Evolutionary conservation across 2,329 filamentous ascomycete genomes (phyloP), one percentile per base, ranked within the genome.

Genomic region (Calonectria pseudoreteaudii): DNA sequence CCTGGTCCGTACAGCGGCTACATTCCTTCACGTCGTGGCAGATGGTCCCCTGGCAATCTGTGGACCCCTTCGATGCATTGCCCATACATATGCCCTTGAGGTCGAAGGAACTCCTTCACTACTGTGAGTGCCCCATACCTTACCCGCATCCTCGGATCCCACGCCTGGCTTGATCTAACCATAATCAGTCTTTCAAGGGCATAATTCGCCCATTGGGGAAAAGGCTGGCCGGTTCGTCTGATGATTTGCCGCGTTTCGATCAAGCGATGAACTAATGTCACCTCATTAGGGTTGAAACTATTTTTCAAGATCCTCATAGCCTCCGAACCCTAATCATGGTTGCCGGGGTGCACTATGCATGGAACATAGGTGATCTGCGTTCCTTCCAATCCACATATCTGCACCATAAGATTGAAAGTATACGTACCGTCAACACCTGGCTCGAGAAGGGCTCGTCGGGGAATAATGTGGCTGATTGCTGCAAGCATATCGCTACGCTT

Each of bases 61-160:
- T 36, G 56, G 56, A 62, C 23, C 56, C 56, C 14, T 62, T 62
- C 11, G 36, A 62, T 9, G 23, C 34, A 6, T 62, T 62, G 34
- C 56, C 56, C 56, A 62, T 62, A 62, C n/a, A 62, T 11, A 62
- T 62, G 56, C 56, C 56, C 5, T 23, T 62, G 56, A 62, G 26
- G n/a, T 62, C 56, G 31, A 62, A 41, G 56, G 56, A 62, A 26
- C 56, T 62, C 13, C 56, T 62, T 62, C 56, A 62, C 34, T 62
- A 62, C 36, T 62, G 56, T 62, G 23, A 41, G 56, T 62, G 34
- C 20, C 28, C 53, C 53, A 26, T 38, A 23, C 20, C 36, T 16
- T 23, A 34, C 13, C 31, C 16, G 14, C 26, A 28, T 60, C 34
- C 34, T 28, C 8, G 18, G 14, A 20, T 10, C 26, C 26, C 23